A percentile compares a stretch with the other conserved stretches of the same genome.
These are phyloP conservation scores for Vaccinium vitisidaea DNA, from an alignment of 148 eudicot genomes.

Conservation along the genomic window DNA sequence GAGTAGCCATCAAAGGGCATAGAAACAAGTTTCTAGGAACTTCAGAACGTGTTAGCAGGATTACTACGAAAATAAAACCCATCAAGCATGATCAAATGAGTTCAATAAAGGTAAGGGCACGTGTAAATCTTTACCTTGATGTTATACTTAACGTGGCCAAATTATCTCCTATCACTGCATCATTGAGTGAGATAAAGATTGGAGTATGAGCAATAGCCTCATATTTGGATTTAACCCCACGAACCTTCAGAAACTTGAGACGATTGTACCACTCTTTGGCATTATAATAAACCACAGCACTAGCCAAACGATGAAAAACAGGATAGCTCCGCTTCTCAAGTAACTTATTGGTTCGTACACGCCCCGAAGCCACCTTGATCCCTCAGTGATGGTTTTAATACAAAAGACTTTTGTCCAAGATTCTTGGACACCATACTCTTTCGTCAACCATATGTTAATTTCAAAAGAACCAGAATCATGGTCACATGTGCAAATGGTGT, in stretches of 20 bases:
- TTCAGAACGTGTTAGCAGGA: too few species aligned
- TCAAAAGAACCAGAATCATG: background rate
- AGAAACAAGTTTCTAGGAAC: background rate
- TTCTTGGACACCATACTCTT: conserved; percentile 20
- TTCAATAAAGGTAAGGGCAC: background rate
- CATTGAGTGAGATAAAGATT: background rate
- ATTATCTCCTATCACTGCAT: background rate
- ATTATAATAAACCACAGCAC: background rate
- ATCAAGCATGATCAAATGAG: background rate
- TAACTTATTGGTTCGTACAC: background rate
- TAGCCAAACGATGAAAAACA: background rate
- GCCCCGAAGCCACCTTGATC: background rate
- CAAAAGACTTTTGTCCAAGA: conserved; percentile 23
- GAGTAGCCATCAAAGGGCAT: background rate
- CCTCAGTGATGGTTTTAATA: too few species aligned
- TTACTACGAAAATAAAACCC: background rate
- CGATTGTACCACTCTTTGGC: too few species aligned
- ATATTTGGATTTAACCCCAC: background rate
- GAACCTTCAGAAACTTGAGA: background rate
- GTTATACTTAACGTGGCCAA: background rate
- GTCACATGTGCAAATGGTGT: conserved; percentile 18
- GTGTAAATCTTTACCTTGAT: background rate
- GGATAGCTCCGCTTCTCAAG: background rate
- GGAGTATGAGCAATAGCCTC: conserved; percentile 5
- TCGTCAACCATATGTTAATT: conserved; percentile 20